Evolutionary conservation across 768 basidiomycete species (phyloP), one percentile per base, ranked within the genome.

Genomic region (Termitomyces sp.): DNA sequence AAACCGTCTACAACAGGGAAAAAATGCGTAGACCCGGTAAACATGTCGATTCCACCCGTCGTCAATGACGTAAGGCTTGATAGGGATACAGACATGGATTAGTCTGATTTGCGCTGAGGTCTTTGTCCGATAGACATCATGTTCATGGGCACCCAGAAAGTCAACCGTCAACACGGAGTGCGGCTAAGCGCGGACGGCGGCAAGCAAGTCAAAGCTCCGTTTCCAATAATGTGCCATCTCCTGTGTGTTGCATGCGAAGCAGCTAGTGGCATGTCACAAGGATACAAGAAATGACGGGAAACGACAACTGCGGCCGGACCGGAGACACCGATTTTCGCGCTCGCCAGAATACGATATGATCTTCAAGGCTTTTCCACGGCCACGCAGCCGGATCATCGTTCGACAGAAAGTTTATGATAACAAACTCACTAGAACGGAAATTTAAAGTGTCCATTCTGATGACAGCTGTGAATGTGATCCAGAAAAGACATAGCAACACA

Each of bases 1-100:
- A 27, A 49, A 60, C 63, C 56, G 65, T 58, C 39, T 59, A 58
- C 19, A 61, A 57, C 61, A 59, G 59, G 60, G 30, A 34, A 52
- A 28, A 30, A 35, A 25, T 48, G 44, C 41, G 55, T 55, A 54
- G 37, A 53, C 42, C 42, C 6, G 52, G 28, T 16, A 44, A 45
- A 51, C 30, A 52, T 42, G 57, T 55, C 50, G 46, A 63, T 55
- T 59, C 47, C 61, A 58, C 62, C 60, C 53, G 59, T 59, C 59
- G 44, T 46, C 19, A 27, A 48, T 63, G 66, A 67, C 61, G 62
- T 64, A 64, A 67, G 55, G 59, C 45, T 55, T 56, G 51, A 65
- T 62, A 58, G 35, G 58, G 55, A 59, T 58, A 52, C 43, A 57
- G 54, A 60, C 57, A 34, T n/a, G 54, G 55, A 49, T 50, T 42